These are phyloP conservation scores for Rhodosporidiobolus sp. DNA, from an alignment of 768 basidiomycete species.

Conservation along the genomic window DNA sequence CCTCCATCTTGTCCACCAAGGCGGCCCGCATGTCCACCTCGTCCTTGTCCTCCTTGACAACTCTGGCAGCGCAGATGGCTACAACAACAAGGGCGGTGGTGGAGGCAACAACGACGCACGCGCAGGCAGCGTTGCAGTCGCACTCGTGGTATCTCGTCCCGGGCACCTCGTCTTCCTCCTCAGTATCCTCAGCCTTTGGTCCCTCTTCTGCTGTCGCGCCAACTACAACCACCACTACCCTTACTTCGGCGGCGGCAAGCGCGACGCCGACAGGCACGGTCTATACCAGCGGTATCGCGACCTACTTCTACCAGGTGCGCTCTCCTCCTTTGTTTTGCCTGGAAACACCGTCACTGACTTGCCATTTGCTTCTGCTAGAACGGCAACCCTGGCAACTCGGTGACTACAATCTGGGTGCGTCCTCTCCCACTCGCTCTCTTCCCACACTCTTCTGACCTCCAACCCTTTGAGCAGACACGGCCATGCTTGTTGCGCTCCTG, in stretches of 20 bases:
- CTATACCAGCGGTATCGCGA: conserved; percentile 29
- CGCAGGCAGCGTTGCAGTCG: too few relatives aligned
- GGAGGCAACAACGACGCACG: too few relatives aligned
- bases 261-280: background rate
- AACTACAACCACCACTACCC: background rate
- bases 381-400: conserved; percentile 14
- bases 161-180: too few relatives aligned
- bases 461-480: conserved; percentile 7
- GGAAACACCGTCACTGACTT: background rate
- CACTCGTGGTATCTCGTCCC: too few relatives aligned
- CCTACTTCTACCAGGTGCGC: conserved; percentile 26
- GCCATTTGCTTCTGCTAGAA: background rate
- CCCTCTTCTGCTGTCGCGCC: background rate
- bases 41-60: too few relatives aligned
- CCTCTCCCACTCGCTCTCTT: too few relatives aligned
- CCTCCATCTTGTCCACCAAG: too few relatives aligned
- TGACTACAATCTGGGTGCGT: background rate
- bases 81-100: too few relatives aligned
- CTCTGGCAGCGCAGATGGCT: too few relatives aligned
- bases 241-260: background rate
- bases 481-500: conserved; percentile 30
- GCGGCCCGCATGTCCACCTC: background rate
- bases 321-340: background rate
- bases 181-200: too few relatives aligned
- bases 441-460: background rate